phyloP scores from a whole-genome alignment of 2,329 filamentous ascomycete genomes.

The Fusarium humuli region DNA sequence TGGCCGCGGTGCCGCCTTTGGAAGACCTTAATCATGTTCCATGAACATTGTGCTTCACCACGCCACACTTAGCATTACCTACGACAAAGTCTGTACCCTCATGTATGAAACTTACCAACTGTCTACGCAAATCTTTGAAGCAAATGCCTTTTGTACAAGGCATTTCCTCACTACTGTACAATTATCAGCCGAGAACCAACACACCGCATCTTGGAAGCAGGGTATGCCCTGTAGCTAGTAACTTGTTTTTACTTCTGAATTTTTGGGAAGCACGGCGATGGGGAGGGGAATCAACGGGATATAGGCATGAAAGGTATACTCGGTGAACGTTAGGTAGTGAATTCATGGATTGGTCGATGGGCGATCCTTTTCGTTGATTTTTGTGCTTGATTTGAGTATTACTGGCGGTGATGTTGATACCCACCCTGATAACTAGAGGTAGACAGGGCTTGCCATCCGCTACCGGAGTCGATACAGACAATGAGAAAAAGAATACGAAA shows the following conservation, averaged over 20 bases:
- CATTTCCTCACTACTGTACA: constrained; percentile 33
- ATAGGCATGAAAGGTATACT: constrained; percentile 44
- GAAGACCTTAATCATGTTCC: constrained; percentile 44
- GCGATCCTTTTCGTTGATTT: background rate
- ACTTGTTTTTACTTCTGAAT: constrained; percentile 37
- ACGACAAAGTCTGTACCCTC: constrained; percentile 14
- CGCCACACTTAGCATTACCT: background rate
- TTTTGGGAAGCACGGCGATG: constrained; percentile 46
- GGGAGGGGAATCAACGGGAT: constrained; percentile 32
- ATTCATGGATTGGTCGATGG: constrained; percentile 42
- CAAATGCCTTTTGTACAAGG: background rate
- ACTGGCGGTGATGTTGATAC: background rate
- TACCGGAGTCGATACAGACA: background rate
- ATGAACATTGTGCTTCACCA: constrained; percentile 6
- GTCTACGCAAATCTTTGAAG: constrained; percentile 28
- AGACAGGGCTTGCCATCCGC: background rate
- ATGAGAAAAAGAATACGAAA: background rate
- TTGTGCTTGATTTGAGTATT: background rate
- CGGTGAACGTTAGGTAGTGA: constrained; percentile 44
- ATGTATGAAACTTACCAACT: constrained; percentile 41
- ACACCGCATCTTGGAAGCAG: constrained; percentile 36
- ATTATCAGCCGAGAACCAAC: constrained; percentile 32
- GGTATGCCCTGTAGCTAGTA: constrained; percentile 35
- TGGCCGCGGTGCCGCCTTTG: constrained; percentile 51
- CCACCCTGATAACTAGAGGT: background rate